Base-by-base conservation (phyloP, 805 yeast genomes). In the Starmerella sirachaensis region DNA sequence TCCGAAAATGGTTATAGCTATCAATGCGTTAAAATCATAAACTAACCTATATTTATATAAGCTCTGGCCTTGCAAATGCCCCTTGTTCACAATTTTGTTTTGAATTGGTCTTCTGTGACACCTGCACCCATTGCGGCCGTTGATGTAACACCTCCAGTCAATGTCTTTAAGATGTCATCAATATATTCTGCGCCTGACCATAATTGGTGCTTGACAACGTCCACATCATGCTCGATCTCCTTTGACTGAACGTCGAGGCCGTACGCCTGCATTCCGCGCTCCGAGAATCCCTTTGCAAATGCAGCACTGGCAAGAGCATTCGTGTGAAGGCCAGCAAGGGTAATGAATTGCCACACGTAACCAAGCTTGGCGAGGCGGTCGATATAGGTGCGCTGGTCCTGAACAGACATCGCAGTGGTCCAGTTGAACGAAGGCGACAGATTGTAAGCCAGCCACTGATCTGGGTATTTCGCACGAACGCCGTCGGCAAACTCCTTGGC, bases 51-150 rank as follows among this genome's bases (percentile, higher is more conserved):
- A n/a, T n/a, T n/a, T n/a, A n/a, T n/a, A n/a, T n/a, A n/a, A n/a
- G n/a, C n/a, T n/a, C n/a, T n/a, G n/a, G n/a, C n/a, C n/a, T n/a
- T n/a, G n/a, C n/a, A n/a, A n/a, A n/a, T n/a, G n/a, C n/a, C n/a
- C n/a, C n/a, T n/a, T n/a, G n/a, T 29, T 29, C 34, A 45, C 5
- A 45, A 23, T 38, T 45, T 45, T 13, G 19, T 33, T 28, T 41
- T 41, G 40, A 88, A 88, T 65, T 88, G 97, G 51, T 81, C 93
- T 66, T 88, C 97, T 38, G 97, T 88, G 50, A 88, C 96, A 68
- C 97, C 97, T 45, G 78, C 78, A 57, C 96, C 96, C 96, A 88
- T 88, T 33, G 97, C 96, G 49, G 96, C 94, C 33, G 97, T 88
- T 14, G 93, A 78, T 35, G 86, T 70, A 41, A 86, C 80, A 65